Evolutionary conservation across 1,284 basidiomycete species (phyloP), one percentile per base, ranked within the genome.

Genomic region (Cryptococcus neoformans): DNA sequence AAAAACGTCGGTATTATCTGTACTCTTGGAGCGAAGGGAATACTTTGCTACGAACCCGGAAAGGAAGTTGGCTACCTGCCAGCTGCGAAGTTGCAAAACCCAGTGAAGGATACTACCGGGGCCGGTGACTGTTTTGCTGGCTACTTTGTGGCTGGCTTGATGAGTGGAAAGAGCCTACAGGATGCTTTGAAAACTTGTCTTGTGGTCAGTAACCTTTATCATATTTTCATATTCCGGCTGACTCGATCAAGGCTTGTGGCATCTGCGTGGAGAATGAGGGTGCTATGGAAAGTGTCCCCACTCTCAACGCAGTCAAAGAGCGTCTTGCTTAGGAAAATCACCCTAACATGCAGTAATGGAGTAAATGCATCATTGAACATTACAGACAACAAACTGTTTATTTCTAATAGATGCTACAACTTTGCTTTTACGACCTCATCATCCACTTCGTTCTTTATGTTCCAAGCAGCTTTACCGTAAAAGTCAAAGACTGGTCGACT

Each of bases 381-480:
- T 28, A 28, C 28, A 28, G 28, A 28, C 28, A 28, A 28, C 4
- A 4, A 28, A 28, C 28, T 28, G 28, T 28, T 28, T 28, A 28
- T 28, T 28, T 28, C 28, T 28, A 28, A 28, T 28, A 28, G 37
- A 17, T 6, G 12, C 57, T 65, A 77, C 62, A 78, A 48, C 63
- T 72, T 76, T 7, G 72, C 70, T 52, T 53, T 62, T 2, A 50
- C 55, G 16, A 60, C 82, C 62, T 86, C 82, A 50, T 88, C 75
- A 36, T 69, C 68, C 16, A 65, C 69, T 51, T 84, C 83, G 61
- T 85, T 81, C 51, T 89, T 79, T 5, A 66, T 65, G 16, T 78
- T 77, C 64, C 79, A 82, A 12, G 90, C 88, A 46, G 89, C 72
- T 39, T 77, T 71, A 11, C 88, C 89, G 53, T 88, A 78, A 12